Conservation (phyloP, 345 rosid genomes). For the Kernera saxatilis region DNA sequence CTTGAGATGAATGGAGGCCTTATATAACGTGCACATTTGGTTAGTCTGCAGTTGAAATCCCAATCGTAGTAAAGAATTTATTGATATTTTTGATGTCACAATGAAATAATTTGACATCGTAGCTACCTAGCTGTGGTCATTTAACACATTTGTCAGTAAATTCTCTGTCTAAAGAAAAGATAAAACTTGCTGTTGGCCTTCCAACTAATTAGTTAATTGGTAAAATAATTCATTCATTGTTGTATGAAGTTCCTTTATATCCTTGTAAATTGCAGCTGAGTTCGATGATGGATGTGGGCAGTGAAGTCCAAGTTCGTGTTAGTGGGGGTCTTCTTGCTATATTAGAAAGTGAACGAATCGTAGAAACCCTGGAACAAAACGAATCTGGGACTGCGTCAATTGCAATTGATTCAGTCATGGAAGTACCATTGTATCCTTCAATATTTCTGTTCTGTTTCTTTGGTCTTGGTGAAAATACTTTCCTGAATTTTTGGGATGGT, state of each 20-base stretch:
- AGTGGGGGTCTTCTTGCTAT: slow-evolving; percentile 96
- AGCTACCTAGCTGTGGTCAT: neutral
- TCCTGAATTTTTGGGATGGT: neutral
- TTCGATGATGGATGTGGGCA: slow-evolving; percentile 95
- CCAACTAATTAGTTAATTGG: neutral
- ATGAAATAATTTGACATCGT: neutral
- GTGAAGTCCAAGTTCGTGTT: slow-evolving; percentile 86
- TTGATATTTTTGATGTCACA: neutral
- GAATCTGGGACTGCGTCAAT: slow-evolving; percentile 78
- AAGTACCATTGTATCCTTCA: slow-evolving; percentile 77
- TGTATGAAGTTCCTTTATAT: neutral
- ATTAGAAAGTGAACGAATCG: slow-evolving; percentile 87
- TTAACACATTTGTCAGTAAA: neutral
- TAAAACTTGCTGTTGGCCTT: neutral
- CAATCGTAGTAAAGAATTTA: neutral
- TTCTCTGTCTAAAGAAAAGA: neutral
- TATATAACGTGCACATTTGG: neutral
- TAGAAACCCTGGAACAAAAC: slow-evolving; percentile 72
- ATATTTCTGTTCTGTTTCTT: slow-evolving; percentile 6
- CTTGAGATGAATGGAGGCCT: neutral
- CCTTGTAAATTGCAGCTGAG: slow-evolving; percentile 50
- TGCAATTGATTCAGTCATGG: slow-evolving; percentile 64
- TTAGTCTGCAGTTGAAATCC: neutral
- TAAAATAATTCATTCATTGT: neutral
- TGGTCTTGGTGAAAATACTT: neutral